These are phyloP conservation scores for Millerago galiae DNA, from an alignment of 805 yeast genomes.

Conservation along the genomic window DNA sequence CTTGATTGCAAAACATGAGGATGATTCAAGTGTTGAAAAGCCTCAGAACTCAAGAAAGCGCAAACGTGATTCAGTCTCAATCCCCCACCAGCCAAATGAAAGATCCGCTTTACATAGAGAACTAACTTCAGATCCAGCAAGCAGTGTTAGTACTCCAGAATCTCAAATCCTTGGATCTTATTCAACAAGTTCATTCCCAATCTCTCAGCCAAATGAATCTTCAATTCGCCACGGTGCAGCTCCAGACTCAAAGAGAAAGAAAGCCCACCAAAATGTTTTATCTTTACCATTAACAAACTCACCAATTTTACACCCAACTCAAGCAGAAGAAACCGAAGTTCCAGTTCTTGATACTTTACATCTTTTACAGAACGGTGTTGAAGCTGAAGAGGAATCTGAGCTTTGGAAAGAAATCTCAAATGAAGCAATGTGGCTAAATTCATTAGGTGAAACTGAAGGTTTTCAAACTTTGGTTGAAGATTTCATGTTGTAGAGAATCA, in stretches of 20 bases:
- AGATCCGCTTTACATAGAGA: slow-evolving; percentile 1
- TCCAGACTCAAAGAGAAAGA: slow-evolving; percentile 11
- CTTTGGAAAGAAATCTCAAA: slow-evolving; percentile 74
- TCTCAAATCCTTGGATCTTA: not conserved
- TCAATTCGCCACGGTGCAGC: slow-evolving; percentile 11
- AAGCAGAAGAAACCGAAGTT: slow-evolving; percentile 14
- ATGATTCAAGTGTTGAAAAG: slow-evolving; percentile 14
- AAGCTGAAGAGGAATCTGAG: slow-evolving; percentile 39
- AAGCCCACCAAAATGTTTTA: slow-evolving; percentile 9
- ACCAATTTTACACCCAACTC: slow-evolving; percentile 17
- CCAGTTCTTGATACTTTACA: slow-evolving; percentile 25
- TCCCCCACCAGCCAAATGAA: not conserved
- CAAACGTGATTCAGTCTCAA: not conserved
- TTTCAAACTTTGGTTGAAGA: slow-evolving; percentile 25
- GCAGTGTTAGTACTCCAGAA: not conserved
- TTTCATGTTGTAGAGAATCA: not conserved
- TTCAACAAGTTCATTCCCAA: not conserved
- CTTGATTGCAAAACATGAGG: slow-evolving; percentile 52
- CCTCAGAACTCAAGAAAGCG: not conserved
- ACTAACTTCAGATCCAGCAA: not conserved
- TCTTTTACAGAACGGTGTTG: slow-evolving; percentile 21
- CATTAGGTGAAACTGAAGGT: slow-evolving; percentile 40
- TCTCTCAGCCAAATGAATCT: slow-evolving; percentile 12
- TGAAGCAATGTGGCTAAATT: slow-evolving; percentile 61
- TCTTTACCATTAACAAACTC: slow-evolving; percentile 5